These are phyloP conservation scores for Malus fusca DNA, from an alignment of 306 rosid genomes.

Conservation along the genomic window DNA sequence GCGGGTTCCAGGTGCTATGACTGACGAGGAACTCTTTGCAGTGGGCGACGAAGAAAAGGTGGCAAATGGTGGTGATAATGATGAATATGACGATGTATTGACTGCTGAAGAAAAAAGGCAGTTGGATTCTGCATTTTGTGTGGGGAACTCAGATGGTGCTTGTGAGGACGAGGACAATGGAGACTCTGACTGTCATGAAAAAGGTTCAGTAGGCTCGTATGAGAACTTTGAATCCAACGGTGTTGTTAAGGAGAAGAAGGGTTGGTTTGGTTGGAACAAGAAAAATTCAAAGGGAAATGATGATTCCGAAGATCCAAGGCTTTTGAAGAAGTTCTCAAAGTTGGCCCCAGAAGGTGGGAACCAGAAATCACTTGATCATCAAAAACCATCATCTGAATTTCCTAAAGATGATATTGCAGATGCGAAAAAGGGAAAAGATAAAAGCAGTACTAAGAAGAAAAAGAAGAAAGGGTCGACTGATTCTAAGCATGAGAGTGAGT, in stretches of 20 bases:
- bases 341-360: conserved; percentile 67
- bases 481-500: conserved; percentile 84
- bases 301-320: conserved; percentile 67
- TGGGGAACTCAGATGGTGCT: conserved; percentile 56
- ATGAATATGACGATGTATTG: conserved; percentile 85
- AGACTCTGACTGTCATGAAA: conserved; percentile 52
- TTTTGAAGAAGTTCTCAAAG: conserved; percentile 64
- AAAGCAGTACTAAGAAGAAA: conserved; percentile 65
- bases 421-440: conserved; percentile 78
- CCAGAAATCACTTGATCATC: conserved; percentile 58
- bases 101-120: conserved; percentile 94
- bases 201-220: conserved; percentile 44
- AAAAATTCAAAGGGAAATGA: conserved; percentile 59
- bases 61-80: conserved; percentile 68
- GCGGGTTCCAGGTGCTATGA: conserved; percentile 98
- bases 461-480: conserved; percentile 76
- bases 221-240: conserved; percentile 74
- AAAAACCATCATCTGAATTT: conserved; percentile 57
- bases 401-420: conserved; percentile 59
- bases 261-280: conserved; percentile 99
- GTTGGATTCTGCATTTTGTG: conserved; percentile 79
- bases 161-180: conserved; percentile 78
- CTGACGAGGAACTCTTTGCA: conserved; percentile 95
- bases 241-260: conserved; percentile 73
- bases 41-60: conserved; percentile 77